Evolutionary conservation across 1,284 basidiomycete species (phyloP).

Genomic region (Leccinum pachyderme): DNA sequence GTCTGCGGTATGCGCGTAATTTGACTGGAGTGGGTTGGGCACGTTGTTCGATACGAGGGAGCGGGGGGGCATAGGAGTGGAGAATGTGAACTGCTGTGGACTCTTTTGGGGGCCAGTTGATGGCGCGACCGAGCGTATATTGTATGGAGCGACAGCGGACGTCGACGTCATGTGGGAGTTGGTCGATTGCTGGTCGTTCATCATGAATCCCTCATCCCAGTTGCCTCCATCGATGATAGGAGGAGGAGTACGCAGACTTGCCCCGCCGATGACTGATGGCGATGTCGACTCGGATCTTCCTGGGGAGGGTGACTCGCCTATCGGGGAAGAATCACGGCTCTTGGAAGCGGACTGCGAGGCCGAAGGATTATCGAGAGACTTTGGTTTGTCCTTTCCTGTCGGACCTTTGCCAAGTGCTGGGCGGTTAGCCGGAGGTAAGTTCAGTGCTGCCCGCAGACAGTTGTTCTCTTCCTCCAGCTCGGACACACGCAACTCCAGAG

Average conservation of each 20-base stretch:
- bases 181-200: conserved; percentile 46
- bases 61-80: conserved; percentile 31
- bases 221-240: conserved; percentile 47
- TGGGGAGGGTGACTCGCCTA: conserved; percentile 47
- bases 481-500: conserved; percentile 78
- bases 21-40: conserved; percentile 29
- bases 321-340: conserved; percentile 41
- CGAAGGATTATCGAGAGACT: conserved; percentile 36
- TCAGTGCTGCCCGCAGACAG: conserved; percentile 71
- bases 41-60: conserved; percentile 32
- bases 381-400: conserved; percentile 79
- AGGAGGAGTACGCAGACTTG: conserved; percentile 33
- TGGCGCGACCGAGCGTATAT: conserved; percentile 36
- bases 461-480: conserved; percentile 86
- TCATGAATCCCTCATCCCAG: conserved; percentile 60
- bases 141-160: conserved; percentile 37
- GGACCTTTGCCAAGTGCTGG: conserved; percentile 75
- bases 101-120: conserved; percentile 34
- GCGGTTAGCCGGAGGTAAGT: conserved; percentile 72
- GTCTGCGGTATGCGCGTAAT: conserved; percentile 31
- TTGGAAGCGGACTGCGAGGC: conserved; percentile 34
- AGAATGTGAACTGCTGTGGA: conserved; percentile 36
- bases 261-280: conserved; percentile 34
- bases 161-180: conserved; percentile 38
- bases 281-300: conserved; percentile 37